Conservation (phyloP, 768 basidiomycete genomes). For the Tremella yokohamensis region DNA sequence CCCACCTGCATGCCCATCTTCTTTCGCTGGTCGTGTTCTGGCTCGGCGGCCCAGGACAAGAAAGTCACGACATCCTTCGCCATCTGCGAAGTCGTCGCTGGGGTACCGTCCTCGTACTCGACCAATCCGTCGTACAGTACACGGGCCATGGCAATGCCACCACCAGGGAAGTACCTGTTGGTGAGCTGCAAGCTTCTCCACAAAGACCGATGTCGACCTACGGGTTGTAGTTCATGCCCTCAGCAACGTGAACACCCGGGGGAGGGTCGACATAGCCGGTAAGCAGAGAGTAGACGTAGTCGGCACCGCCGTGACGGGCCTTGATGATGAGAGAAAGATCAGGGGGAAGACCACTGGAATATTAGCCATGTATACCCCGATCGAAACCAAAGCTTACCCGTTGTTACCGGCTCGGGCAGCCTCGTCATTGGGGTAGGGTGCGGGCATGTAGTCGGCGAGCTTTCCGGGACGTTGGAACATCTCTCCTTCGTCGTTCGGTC, state of each 20-base stretch:
- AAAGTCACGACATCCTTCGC: conserved; percentile 97
- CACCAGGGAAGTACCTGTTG: conserved; percentile 94
- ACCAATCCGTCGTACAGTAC: conserved; percentile 92
- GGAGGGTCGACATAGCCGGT: conserved; percentile 97
- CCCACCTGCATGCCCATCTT: conserved; percentile 80
- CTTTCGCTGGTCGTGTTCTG: conserved; percentile 96
- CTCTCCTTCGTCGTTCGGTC: conserved; percentile 88
- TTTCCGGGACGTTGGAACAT: conserved; percentile 99
- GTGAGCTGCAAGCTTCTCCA: conserved; percentile 2
- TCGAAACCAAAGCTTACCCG: conserved; percentile 50
- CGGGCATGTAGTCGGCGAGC: conserved; percentile 92
- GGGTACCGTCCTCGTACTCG: conserved; percentile 97
- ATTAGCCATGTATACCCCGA: neutral
- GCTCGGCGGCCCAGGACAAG: conserved; percentile 95
- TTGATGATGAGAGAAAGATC: conserved; percentile 97
- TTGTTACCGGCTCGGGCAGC: conserved; percentile 90
- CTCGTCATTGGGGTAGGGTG: conserved; percentile 95
- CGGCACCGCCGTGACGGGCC: conserved; percentile 93
- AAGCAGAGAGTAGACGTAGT: conserved; percentile 93
- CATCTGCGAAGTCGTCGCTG: conserved; percentile 96
- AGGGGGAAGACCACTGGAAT: conserved; percentile 78
- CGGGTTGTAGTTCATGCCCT: conserved; percentile 88
- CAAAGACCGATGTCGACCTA: conserved; percentile 17
- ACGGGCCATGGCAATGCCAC: conserved; percentile 97
- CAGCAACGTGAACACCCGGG: conserved; percentile 58